A percentile compares a stretch with the other conserved stretches of the same genome.
Conservation (phyloP, 129 eudicot genomes). For the Apium graveolens region DNA sequence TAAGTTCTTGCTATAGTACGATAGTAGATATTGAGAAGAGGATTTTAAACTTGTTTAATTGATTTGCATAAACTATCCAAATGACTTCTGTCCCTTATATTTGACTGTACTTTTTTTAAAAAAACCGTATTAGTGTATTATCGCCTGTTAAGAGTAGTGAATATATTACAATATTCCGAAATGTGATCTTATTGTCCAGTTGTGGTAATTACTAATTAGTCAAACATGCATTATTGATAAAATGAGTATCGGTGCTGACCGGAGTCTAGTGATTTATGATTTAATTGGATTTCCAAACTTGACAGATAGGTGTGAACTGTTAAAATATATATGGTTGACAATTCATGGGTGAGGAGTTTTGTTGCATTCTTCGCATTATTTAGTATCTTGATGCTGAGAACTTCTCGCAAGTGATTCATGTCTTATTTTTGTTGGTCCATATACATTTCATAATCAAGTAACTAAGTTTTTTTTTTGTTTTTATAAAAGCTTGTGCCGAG, state of each 20-base stretch:
- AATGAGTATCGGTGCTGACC: not conserved
- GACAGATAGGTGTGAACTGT: not conserved
- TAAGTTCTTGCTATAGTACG: not conserved
- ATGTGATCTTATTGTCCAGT: not conserved
- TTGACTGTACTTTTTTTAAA: too few species aligned
- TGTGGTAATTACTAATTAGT: not conserved
- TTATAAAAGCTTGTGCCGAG: conserved; percentile 65
- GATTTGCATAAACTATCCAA: not conserved
- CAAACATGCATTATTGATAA: not conserved
- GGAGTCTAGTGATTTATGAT: not conserved
- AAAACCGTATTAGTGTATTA: not conserved
- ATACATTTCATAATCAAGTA: not conserved
- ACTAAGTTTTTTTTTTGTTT: not conserved
- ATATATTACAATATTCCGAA: not conserved
- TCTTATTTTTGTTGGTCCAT: not conserved
- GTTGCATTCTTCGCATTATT: not conserved
- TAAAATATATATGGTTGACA: not conserved
- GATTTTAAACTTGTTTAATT: not conserved
- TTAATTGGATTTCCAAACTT: not conserved
- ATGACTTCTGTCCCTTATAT: not conserved
- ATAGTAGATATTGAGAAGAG: not conserved
- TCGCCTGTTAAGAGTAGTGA: not conserved
- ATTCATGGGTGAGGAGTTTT: not conserved
- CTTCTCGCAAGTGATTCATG: not conserved
- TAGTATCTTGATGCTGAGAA: not conserved